Evolutionary conservation across 75 land plant species (phyloP).

Genomic region (Cupressus sempervirens): DNA sequence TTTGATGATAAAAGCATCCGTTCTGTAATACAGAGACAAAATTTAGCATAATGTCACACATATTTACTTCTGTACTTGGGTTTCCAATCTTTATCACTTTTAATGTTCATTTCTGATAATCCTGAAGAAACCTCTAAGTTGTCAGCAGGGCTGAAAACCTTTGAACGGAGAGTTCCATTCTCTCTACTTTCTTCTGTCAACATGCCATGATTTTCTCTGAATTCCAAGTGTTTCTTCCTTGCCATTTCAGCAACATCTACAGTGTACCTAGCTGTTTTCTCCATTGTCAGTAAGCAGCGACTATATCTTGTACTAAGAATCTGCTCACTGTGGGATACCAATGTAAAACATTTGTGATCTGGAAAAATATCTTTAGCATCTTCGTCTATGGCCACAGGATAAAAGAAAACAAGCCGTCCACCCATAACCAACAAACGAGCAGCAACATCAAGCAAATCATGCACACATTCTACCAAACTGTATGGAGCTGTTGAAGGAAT

Average conservation of each 20-base stretch:
- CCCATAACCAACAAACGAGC: conserved; percentile 81
- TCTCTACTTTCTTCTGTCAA: conserved; percentile 66
- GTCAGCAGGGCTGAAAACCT: conserved; percentile 62
- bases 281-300: conserved; percentile 86
- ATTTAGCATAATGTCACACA: conserved; percentile 28
- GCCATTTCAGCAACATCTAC: conserved; percentile 64
- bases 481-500: conserved; percentile 97
- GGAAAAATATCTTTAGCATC: conserved; percentile 51
- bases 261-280: conserved; percentile 64
- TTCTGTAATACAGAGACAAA: not conserved
- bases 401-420: conserved; percentile 94
- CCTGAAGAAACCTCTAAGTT: conserved; percentile 11
- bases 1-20: not conserved
- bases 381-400: conserved; percentile 61
- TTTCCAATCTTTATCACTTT: conserved; percentile 51
- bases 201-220: conserved; percentile 79
- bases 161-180: conserved; percentile 63
- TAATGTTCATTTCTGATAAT: conserved; percentile 15
- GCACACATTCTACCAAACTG: conserved; percentile 82
- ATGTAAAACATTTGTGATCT: conserved; percentile 78
- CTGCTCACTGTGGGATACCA: conserved; percentile 70
- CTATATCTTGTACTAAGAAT: conserved; percentile 87
- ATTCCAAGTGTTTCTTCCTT: conserved; percentile 59
- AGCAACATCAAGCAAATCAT: conserved; percentile 90
- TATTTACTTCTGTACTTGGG: conserved; percentile 95